Evolutionary conservation across 2,329 filamentous ascomycete genomes (phyloP).

Genomic region (Neonectria hederae): DNA sequence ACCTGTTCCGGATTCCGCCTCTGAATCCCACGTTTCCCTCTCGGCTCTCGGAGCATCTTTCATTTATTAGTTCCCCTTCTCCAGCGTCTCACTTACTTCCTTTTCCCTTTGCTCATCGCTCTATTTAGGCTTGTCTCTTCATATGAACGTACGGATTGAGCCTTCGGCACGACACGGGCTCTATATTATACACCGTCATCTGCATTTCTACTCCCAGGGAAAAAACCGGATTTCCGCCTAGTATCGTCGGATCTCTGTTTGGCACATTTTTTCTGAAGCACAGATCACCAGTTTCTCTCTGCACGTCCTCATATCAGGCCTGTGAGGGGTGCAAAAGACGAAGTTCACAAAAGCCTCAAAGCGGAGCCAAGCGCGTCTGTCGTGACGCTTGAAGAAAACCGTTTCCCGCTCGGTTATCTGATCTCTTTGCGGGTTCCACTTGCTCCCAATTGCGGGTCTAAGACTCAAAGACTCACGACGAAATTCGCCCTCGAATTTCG

Average conservation of each 20-base stretch:
- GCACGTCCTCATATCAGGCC: neutral
- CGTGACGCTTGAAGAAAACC: neutral
- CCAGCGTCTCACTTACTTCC: neutral
- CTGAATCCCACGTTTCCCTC: slow-evolving; percentile 6
- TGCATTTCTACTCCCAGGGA: neutral
- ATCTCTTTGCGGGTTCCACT: slow-evolving; percentile 18
- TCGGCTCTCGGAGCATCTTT: neutral
- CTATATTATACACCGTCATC: neutral
- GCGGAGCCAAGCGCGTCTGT: slow-evolving; percentile 11
- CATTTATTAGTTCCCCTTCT: neutral
- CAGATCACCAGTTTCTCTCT: slow-evolving; percentile 16
- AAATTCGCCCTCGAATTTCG: slow-evolving; percentile 2
- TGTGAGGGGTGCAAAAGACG: slow-evolving; percentile 15
- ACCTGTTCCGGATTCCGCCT: slow-evolving; percentile 14
- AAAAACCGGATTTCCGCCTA: neutral
- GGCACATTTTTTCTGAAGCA: neutral
- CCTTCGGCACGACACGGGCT: neutral
- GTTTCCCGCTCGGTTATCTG: slow-evolving; percentile 18
- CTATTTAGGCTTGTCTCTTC: neutral
- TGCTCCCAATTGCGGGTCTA: slow-evolving; percentile 16
- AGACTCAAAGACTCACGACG: slow-evolving; percentile 13
- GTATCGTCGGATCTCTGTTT: neutral
- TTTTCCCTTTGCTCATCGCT: neutral
- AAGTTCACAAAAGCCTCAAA: slow-evolving; percentile 24
- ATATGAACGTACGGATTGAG: neutral